phyloP scores from a whole-genome alignment of 2,329 filamentous ascomycete species.

The Venturia carpophila region DNA sequence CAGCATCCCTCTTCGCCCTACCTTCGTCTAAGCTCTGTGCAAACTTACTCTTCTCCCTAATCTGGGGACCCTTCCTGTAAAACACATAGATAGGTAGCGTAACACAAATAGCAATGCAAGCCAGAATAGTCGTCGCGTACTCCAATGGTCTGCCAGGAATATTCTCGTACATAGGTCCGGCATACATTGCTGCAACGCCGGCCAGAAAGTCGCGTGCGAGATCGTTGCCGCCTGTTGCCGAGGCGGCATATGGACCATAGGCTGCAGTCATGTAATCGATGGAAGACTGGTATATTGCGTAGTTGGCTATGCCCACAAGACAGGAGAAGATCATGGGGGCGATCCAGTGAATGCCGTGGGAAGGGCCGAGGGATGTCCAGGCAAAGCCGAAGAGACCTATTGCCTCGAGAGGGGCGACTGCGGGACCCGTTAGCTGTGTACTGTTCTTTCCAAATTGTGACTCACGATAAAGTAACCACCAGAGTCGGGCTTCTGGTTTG shows the following conservation, averaged over 20 bases:
- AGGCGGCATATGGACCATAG: slow-evolving; percentile 66
- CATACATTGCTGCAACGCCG: slow-evolving; percentile 61
- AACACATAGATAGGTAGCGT: slow-evolving; percentile 48
- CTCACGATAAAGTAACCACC: slow-evolving; percentile 51
- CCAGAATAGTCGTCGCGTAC: slow-evolving; percentile 48
- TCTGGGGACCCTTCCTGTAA: slow-evolving; percentile 48
- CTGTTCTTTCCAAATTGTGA: slow-evolving; percentile 37
- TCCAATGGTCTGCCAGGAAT: slow-evolving; percentile 31
- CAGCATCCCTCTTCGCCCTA: slow-evolving; percentile 10
- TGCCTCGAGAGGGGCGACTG: slow-evolving; percentile 30
- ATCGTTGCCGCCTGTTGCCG: slow-evolving; percentile 69
- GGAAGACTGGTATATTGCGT: slow-evolving; percentile 66
- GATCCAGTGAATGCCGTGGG: slow-evolving; percentile 54
- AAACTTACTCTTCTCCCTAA: slow-evolving; percentile 46
- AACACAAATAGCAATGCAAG: slow-evolving; percentile 42
- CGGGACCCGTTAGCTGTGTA: slow-evolving; percentile 33
- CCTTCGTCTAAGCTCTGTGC: slow-evolving; percentile 33
- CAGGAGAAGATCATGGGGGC: slow-evolving; percentile 57
- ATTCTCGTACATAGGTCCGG: slow-evolving; percentile 40
- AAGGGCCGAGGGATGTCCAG: slow-evolving; percentile 58
- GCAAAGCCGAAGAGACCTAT: slow-evolving; percentile 67
- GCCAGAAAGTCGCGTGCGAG: slow-evolving; percentile 69
- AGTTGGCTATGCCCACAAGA: slow-evolving; percentile 67
- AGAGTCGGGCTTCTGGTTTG: slow-evolving; percentile 41
- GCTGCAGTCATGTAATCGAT: slow-evolving; percentile 73